Evolutionary conservation across 2,329 filamentous ascomycete genomes (phyloP).

Genomic region (Colletotrichum paranaense): DNA sequence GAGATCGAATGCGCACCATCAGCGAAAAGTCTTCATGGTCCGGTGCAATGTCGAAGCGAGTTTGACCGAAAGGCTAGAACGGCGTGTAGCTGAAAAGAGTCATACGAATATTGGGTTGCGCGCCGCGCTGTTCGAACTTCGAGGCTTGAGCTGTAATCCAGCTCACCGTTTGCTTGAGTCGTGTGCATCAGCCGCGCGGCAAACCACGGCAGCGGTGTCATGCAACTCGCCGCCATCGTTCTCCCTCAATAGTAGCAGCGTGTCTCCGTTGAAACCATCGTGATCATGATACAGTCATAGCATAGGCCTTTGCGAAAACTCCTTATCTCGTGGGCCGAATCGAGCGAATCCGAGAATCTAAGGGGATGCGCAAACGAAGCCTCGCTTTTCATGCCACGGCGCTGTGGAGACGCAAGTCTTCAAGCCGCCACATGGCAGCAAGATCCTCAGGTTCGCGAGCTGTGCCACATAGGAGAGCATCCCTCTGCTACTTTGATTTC

Average conservation of each 20-base stretch:
- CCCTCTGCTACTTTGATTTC: not conserved
- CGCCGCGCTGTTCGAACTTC: conserved; percentile 2
- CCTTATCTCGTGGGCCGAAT: not conserved
- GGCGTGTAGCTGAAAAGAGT: not conserved
- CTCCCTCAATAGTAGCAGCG: not conserved
- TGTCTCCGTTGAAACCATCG: not conserved
- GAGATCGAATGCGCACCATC: not conserved
- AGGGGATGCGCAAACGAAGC: not conserved
- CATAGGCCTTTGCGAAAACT: not conserved
- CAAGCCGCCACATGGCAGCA: not conserved
- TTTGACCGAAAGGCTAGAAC: not conserved
- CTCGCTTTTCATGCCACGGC: not conserved
- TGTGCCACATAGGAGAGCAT: not conserved
- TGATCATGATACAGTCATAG: not conserved
- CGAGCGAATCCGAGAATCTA: not conserved
- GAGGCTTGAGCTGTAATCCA: not conserved
- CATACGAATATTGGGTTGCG: not conserved
- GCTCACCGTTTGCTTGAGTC: conserved; percentile 2
- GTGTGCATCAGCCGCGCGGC: conserved; percentile 27
- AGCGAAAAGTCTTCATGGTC: conserved; percentile 6
- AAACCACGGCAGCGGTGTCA: conserved; percentile 16
- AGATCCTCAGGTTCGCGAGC: not conserved
- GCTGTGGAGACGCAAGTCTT: not conserved
- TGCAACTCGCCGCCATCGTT: not conserved
- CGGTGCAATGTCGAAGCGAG: not conserved